Evolutionary conservation across 2,329 filamentous ascomycete species (phyloP).

Genomic region (Ophiostoma ulmi): DNA sequence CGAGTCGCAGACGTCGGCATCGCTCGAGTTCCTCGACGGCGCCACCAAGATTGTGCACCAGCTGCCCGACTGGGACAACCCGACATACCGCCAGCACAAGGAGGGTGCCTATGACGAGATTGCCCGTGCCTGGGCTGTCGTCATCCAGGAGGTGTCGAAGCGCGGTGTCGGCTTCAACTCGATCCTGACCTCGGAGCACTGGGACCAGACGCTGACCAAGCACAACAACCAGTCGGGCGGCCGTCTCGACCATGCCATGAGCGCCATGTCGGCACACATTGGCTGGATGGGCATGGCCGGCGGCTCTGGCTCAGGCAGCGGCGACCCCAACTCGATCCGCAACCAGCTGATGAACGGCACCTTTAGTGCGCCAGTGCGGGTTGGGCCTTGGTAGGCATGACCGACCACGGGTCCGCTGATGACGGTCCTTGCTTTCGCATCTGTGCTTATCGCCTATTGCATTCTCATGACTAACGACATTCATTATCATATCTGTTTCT

Average conservation of each 20-base stretch:
- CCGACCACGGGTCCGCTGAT: too few relatives aligned
- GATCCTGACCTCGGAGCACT: conserved; percentile 79
- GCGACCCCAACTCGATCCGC: conserved; percentile 53
- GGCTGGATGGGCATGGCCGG: conserved; percentile 67
- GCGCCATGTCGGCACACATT: conserved; percentile 67
- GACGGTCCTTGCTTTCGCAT: neutral
- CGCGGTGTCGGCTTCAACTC: conserved; percentile 71
- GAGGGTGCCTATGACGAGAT: conserved; percentile 96
- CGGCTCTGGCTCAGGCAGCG: conserved; percentile 31
- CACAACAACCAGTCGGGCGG: conserved; percentile 85
- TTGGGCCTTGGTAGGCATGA: conserved; percentile 55
- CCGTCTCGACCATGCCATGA: conserved; percentile 72
- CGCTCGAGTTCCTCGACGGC: conserved; percentile 80
- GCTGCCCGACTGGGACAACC: conserved; percentile 85
- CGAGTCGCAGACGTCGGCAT: conserved; percentile 76
- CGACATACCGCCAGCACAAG: conserved; percentile 85
- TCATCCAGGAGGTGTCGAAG: conserved; percentile 87
- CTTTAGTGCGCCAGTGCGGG: conserved; percentile 55
- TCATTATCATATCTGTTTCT: neutral
- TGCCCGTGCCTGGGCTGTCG: conserved; percentile 84
- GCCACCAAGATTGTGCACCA: conserved; percentile 86
- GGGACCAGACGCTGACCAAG: conserved; percentile 81
- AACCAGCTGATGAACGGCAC: conserved; percentile 58
- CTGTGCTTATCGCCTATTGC: neutral
- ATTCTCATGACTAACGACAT: conserved; percentile 22